Conservation (phyloP, 768 basidiomycete genomes). For the Amanita pallidorosea region DNA sequence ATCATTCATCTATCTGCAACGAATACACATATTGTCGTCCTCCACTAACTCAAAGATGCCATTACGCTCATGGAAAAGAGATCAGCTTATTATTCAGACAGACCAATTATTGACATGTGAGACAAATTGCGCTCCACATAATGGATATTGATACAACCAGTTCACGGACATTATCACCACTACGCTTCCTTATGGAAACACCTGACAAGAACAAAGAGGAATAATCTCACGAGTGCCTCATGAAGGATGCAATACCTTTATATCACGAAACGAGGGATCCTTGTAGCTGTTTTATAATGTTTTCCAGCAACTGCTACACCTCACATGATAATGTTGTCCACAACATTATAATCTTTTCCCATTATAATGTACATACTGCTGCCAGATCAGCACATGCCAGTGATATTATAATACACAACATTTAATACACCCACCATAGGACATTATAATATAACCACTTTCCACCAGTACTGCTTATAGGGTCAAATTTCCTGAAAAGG, state of each 20-base stretch:
- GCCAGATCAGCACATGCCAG: too few relatives aligned
- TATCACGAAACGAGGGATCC: not conserved
- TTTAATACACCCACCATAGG: too few relatives aligned
- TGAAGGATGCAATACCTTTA: not conserved
- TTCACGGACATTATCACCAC: not conserved
- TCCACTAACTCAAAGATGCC: not conserved
- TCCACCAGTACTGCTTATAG: too few relatives aligned
- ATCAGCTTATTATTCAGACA: not conserved
- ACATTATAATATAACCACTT: too few relatives aligned
- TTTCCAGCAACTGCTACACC: too few relatives aligned
- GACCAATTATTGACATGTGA: not conserved
- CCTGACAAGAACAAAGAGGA: not conserved
- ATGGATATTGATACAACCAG: not conserved
- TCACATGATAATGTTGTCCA: too few relatives aligned
- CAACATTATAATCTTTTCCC: too few relatives aligned
- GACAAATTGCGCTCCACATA: not conserved
- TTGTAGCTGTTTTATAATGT: too few relatives aligned
- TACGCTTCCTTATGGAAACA: not conserved
- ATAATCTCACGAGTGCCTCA: not conserved
- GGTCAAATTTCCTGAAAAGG: too few relatives aligned
- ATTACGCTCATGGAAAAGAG: not conserved
- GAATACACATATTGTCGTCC: not conserved
- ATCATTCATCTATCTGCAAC: not conserved
- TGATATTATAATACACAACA: too few relatives aligned
- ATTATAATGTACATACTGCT: too few relatives aligned